Evolutionary conservation across 2,329 filamentous ascomycete species (phyloP).

Genomic region (Ambrosiella beaveri): DNA sequence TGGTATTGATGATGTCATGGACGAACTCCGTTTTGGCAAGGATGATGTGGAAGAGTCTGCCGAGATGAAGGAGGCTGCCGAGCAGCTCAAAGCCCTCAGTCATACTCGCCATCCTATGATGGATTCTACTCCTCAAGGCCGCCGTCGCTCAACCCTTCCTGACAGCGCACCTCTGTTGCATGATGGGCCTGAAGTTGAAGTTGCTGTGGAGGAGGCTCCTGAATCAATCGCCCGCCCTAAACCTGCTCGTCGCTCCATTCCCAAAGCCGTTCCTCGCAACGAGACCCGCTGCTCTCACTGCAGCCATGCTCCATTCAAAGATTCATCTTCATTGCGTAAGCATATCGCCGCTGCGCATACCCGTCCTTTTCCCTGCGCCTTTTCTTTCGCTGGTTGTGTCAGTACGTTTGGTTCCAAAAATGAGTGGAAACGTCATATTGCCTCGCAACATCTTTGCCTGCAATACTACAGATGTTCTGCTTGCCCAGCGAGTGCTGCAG

Average conservation of each 20-base stretch:
- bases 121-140: slow-evolving; percentile 23
- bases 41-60: slow-evolving; percentile 41
- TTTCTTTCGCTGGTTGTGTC: slow-evolving; percentile 65
- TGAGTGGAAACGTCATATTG: slow-evolving; percentile 92
- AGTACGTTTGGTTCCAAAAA: slow-evolving; percentile 87
- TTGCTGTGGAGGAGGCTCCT: slow-evolving; percentile 17
- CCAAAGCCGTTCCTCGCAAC: slow-evolving; percentile 33
- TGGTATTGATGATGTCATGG: slow-evolving; percentile 7
- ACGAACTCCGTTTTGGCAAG: slow-evolving; percentile 11
- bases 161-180: slow-evolving; percentile 22
- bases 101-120: slow-evolving; percentile 33
- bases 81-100: slow-evolving; percentile 48
- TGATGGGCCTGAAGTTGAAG: slow-evolving; percentile 23
- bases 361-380: slow-evolving; percentile 67
- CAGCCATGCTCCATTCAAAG: slow-evolving; percentile 48
- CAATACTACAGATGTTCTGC: slow-evolving; percentile 47
- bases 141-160: slow-evolving; percentile 20
- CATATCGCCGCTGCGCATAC: slow-evolving; percentile 53
- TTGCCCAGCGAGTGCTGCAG: slow-evolving; percentile 35
- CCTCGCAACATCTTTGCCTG: slow-evolving; percentile 68
- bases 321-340: slow-evolving; percentile 47
- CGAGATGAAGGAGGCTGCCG: slow-evolving; percentile 51
- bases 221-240: slow-evolving; percentile 20
- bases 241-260: slow-evolving; percentile 29
- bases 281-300: slow-evolving; percentile 45